Evolutionary conservation across 2,329 filamentous ascomycete genomes (phyloP).

Genomic region (Penicillium sp.): DNA sequence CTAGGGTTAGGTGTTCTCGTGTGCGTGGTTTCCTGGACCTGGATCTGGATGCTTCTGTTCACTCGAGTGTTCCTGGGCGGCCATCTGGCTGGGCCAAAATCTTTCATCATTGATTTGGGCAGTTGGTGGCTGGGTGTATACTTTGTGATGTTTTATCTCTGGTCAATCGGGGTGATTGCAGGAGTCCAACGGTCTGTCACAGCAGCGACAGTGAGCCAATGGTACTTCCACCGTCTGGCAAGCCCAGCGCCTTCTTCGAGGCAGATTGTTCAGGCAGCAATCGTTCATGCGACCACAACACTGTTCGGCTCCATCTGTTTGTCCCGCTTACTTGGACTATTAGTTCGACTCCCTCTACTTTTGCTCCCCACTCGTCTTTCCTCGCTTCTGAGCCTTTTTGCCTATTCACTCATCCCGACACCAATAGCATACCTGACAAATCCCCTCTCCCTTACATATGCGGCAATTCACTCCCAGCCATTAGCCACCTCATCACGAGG

Average conservation of each 20-base stretch:
- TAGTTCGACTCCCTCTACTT: conserved; percentile 82
- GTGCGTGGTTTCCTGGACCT: conserved; percentile 84
- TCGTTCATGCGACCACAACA: conserved; percentile 79
- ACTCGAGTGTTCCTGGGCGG: conserved; percentile 93
- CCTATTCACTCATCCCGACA: conserved; percentile 80
- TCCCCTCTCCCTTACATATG: conserved; percentile 88
- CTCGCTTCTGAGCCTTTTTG: conserved; percentile 69
- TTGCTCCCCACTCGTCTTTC: conserved; percentile 78
- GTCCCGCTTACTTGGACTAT: conserved; percentile 77
- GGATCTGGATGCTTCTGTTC: conserved; percentile 97
- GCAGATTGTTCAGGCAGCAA: conserved; percentile 80
- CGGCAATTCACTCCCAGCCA: conserved; percentile 88
- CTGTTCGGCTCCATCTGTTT: conserved; percentile 92
- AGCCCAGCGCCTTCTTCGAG: conserved; percentile 75
- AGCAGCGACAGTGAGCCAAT: conserved; percentile 93
- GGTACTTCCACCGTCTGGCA: conserved; percentile 95
- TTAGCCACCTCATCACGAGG: conserved; percentile 77
- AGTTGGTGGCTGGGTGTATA: conserved; percentile 95
- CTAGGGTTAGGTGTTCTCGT: conserved; percentile 80
- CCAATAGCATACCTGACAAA: conserved; percentile 86
- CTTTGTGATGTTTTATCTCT: conserved; percentile 93
- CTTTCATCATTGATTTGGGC: conserved; percentile 82
- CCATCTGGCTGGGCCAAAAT: conserved; percentile 64
- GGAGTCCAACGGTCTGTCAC: conserved; percentile 90
- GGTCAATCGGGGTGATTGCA: conserved; percentile 86